Evolutionary conservation across 2,329 filamentous ascomycete genomes (phyloP).

Genomic region (Stromatinia cepivora): DNA sequence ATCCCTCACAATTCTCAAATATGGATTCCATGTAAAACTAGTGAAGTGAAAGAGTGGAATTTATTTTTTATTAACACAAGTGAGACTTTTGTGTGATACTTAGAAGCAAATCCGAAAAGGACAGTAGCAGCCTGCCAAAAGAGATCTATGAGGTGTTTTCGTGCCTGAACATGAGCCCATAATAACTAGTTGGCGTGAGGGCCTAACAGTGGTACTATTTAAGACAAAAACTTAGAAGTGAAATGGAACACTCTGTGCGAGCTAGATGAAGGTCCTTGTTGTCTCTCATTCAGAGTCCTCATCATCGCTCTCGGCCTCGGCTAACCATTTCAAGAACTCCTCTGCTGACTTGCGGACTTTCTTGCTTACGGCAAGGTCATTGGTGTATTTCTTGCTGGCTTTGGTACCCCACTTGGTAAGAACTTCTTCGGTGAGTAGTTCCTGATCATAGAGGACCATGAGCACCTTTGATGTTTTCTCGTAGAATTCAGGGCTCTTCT

Average conservation of each 20-base stretch:
- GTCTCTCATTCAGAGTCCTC: slow-evolving; percentile 58
- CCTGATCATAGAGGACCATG: slow-evolving; percentile 85
- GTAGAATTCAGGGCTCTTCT: slow-evolving; percentile 77
- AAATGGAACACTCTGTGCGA: background rate
- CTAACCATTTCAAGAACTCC: slow-evolving; percentile 92
- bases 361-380: slow-evolving; percentile 79
- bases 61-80: slow-evolving; percentile 11
- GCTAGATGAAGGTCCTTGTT: background rate
- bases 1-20: background rate
- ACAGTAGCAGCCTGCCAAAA: slow-evolving; percentile 9
- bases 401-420: slow-evolving; percentile 89
- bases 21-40: background rate
- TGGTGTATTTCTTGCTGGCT: slow-evolving; percentile 96
- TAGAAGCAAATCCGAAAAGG: slow-evolving; percentile 3
- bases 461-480: slow-evolving; percentile 81
- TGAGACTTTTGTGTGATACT: slow-evolving; percentile 10
- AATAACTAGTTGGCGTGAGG: background rate
- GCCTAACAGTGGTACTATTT: background rate
- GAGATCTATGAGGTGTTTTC: background rate
- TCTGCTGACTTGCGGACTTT: slow-evolving; percentile 94
- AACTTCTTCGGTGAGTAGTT: slow-evolving; percentile 84
- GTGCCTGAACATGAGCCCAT: background rate
- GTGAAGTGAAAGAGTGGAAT: slow-evolving; percentile 8
- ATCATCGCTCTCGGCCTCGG: slow-evolving; percentile 76
- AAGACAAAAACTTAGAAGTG: background rate